Base-by-base conservation (phyloP, 2,329 filamentous ascomycete species). In the Fusarium subglutinans region DNA sequence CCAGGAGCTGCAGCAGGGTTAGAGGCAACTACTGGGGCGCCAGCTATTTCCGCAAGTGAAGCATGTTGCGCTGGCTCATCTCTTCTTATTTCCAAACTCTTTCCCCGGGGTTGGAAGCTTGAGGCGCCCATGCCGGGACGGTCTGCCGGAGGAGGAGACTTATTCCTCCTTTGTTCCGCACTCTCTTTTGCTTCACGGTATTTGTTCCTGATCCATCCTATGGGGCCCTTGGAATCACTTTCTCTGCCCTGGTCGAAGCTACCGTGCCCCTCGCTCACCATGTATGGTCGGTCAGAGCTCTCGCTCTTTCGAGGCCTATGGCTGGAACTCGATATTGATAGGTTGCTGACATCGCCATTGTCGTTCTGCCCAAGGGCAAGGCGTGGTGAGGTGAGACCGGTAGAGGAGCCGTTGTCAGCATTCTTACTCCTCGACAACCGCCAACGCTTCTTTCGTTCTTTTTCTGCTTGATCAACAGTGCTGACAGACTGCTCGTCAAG, bases 401-500 rank as follows among this genome's bases (percentile, higher is more conserved):
- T 75, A 65, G 84, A 77, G 30, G 85, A 80, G 17, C 86, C 82
- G 50, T 86, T 82, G 40, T 91, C 90, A 40, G 91, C 89, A 69
- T 88, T 90, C 62, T 87, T 81, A 38, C 77, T 87, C 26, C 91
- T 91, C 24, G 94, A 92, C 59, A 95, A 87, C 85, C 94, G 94
- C 85, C 89, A 90, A 35, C 92, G 90, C 66, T 88, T 90, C 78
- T 92, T 93, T 82, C 91, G 93, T 60, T 93, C 91, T 76, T 89
- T 91, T 60, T 93, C 91, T 20, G 90, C 85, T 48, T 82, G 81
- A 8, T 87, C 87, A 41, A 81, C 59, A n/a, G 76, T 75, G 33
- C 76, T 63, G 11, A 82, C 76, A 12, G 79, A 77, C 2, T 82
- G 76, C 38, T 94, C 93, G 35, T 95, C 93, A 13, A 76, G 53